Conservation (phyloP, 768 basidiomycete species). For the Glaciozyma antarctica region DNA sequence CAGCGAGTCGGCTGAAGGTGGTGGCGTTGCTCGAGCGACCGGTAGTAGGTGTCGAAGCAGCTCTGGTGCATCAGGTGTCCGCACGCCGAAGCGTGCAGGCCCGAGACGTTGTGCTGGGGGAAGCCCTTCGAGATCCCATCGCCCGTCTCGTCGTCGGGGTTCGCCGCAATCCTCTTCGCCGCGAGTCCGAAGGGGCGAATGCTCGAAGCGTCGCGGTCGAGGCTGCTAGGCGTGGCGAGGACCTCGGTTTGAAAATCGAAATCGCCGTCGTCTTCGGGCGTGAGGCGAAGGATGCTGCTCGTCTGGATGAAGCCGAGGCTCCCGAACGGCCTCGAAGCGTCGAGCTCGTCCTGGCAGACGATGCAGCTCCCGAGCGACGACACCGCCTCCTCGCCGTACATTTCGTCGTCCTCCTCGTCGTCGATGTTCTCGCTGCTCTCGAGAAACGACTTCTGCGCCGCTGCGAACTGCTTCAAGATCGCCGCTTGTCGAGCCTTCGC, state of each 20-base stretch:
- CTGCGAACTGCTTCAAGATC: slow-evolving; percentile 92
- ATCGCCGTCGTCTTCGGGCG: slow-evolving; percentile 49
- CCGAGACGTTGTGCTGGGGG: slow-evolving; percentile 20
- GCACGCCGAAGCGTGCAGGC: slow-evolving; percentile 71
- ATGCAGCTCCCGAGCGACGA: slow-evolving; percentile 68
- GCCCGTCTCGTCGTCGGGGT: slow-evolving; percentile 14
- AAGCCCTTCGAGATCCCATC: slow-evolving; percentile 31
- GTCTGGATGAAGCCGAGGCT: slow-evolving; percentile 78
- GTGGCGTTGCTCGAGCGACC: slow-evolving; percentile 67
- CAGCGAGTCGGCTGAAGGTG: slow-evolving; percentile 85
- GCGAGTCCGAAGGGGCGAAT: slow-evolving; percentile 29
- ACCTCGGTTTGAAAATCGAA: slow-evolving; percentile 58
- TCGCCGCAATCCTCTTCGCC: slow-evolving; percentile 3
- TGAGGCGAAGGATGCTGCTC: slow-evolving; percentile 68
- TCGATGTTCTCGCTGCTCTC: slow-evolving; percentile 53
- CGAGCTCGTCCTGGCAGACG: slow-evolving; percentile 92
- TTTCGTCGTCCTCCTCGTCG: slow-evolving; percentile 46
- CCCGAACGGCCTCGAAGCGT: slow-evolving; percentile 63
- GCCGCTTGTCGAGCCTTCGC: slow-evolving; percentile 85
- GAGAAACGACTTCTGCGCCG: slow-evolving; percentile 78
- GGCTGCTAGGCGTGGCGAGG: slow-evolving; percentile 51
- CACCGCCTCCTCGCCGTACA: slow-evolving; percentile 40
- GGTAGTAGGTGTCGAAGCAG: slow-evolving; percentile 83
- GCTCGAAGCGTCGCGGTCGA: slow-evolving; percentile 48
- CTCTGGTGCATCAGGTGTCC: slow-evolving; percentile 95